Evolutionary conservation across 768 basidiomycete species (phyloP).

Genomic region (Boletellus emodensis): DNA sequence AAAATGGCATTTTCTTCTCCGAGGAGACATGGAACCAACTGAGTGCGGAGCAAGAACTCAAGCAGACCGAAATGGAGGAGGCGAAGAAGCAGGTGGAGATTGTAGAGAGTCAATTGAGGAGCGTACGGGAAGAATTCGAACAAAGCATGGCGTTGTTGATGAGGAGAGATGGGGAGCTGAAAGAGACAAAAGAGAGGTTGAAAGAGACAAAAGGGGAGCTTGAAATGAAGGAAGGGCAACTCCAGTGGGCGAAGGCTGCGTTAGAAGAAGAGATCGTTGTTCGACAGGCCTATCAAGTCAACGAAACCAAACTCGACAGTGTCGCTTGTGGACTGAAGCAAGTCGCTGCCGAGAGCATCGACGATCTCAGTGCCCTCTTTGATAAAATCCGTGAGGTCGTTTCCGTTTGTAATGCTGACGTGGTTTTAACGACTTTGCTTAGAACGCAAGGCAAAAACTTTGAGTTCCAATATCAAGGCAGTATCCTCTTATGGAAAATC

Average conservation of each 20-base stretch:
- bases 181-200: constrained; percentile 53
- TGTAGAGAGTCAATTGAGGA: constrained; percentile 75
- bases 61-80: constrained; percentile 75
- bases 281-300: constrained; percentile 70
- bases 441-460: constrained; percentile 72
- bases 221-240: constrained; percentile 48
- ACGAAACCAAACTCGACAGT: constrained; percentile 64
- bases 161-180: constrained; percentile 73
- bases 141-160: constrained; percentile 77
- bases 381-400: constrained; percentile 71
- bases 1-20: constrained; percentile 93
- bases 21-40: constrained; percentile 89
- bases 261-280: constrained; percentile 80
- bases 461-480: constrained; percentile 60
- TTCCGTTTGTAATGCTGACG: not conserved
- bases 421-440: constrained; percentile 8
- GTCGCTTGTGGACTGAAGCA: constrained; percentile 68
- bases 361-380: constrained; percentile 68
- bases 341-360: constrained; percentile 61
- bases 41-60: constrained; percentile 68
- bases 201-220: constrained; percentile 51
- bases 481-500: constrained; percentile 61
- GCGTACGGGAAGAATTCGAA: constrained; percentile 86
- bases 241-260: constrained; percentile 53
- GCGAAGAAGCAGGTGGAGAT: constrained; percentile 79